Base-by-base conservation (phyloP, 495 filamentous ascomycete species). In the Chaetomium tenue region DNA sequence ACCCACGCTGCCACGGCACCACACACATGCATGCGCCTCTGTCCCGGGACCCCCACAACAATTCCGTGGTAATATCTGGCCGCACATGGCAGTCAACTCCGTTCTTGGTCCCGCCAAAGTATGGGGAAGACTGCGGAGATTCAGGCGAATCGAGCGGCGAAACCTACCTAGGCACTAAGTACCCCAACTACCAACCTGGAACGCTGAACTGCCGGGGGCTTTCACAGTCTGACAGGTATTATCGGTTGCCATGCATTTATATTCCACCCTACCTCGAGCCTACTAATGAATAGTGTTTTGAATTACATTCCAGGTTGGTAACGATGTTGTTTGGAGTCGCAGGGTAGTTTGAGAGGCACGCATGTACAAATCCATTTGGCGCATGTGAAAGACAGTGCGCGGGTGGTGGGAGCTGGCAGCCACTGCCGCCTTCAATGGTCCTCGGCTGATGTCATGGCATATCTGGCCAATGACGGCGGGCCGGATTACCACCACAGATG, bases 401-500 rank as follows among this genome's bases (percentile, higher is more conserved):
- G 33, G 2, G 13, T 18, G 23, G 39, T 20, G 60, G 3, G 26
- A 2, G 37, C 22, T 22, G 28, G 11, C 46, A 2, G 7, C 28
- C 22, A 20, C n/a, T 58, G 28, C 11, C 20, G 3, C 12, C 7
- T 48, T 7, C 28, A 47, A 42, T 18, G 48, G 57, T 57, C 66
- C 67, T 65, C 67, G 63, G 67, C 67, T 69, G 67, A 69, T 69
- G 67, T 69, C 67, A 69, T 69, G 61, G 51, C 42, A 25, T 46
- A 20, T 44, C 37, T 3, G 15, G 30, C 63, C 63, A 63, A 61
- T 56, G 20, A 26, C n/a, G 5, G 18, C 16, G 61, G 28, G 28
- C 57, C 50, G 56, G 58, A 62, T 68, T 61, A 60, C 55, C 23
- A 42, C 23, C 4, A 26, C 18, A 37, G 47, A 46, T 20, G 56